Conservation (phyloP, 352 stramenopile species). For the Globisporangium camurandrum region DNA sequence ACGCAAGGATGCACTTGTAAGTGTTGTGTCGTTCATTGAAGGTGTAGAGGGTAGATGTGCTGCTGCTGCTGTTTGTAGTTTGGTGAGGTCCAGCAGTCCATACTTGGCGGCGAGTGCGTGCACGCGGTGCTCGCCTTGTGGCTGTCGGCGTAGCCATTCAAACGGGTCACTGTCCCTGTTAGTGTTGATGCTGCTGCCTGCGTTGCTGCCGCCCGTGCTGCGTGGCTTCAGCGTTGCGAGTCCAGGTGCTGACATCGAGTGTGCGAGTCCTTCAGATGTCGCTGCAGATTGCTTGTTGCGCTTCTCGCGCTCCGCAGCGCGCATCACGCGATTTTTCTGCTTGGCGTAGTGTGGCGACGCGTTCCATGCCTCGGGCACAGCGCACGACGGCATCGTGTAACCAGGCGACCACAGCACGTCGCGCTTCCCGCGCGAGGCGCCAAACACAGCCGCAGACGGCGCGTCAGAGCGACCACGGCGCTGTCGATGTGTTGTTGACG, state of each 20-base stretch:
- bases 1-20: too few species aligned
- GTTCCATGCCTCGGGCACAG: conserved; percentile 39
- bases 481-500: neutral
- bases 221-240: conserved; percentile 1
- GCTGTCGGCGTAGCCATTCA: conserved; percentile 42
- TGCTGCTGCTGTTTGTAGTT: neutral
- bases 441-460: conserved; percentile 34
- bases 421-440: conserved; percentile 30
- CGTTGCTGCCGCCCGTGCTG: neutral
- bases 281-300: conserved; percentile 2
- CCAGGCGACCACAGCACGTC: conserved; percentile 42
- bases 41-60: too few species aligned
- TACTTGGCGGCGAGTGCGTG: conserved; percentile 39
- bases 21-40: too few species aligned
- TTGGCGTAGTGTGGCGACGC: conserved; percentile 47
- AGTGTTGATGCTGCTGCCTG: neutral
- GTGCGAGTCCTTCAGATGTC: neutral
- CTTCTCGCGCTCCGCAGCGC: conserved; percentile 14
- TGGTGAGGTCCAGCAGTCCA: conserved; percentile 20
- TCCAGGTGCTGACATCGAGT: conserved; percentile 1
- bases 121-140: conserved; percentile 43
- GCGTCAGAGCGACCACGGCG: conserved; percentile 9
- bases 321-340: conserved; percentile 36
- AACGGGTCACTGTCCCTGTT: conserved; percentile 55
- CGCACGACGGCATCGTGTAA: conserved; percentile 22